A percentile compares a stretch with the other conserved stretches of the same genome.
Conservation (phyloP, 371 early-diverging fungal genomes). For the Entomophthora muscae region DNA sequence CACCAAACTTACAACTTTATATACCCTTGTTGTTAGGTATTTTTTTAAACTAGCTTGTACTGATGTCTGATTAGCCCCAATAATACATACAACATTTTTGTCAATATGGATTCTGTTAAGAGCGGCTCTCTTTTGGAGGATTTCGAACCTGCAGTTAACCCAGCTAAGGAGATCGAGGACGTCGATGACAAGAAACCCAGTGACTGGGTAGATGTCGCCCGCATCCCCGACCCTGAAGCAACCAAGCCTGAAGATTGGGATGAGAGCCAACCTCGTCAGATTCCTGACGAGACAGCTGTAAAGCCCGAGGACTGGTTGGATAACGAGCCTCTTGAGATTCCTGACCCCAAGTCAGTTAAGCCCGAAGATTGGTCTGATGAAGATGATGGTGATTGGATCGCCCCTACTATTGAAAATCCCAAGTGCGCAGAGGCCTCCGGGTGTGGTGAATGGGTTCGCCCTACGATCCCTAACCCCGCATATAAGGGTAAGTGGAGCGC, state of each 20-base stretch:
- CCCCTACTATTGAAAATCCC: slow-evolving; percentile 57
- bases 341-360: slow-evolving; percentile 78
- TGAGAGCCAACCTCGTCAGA: slow-evolving; percentile 44
- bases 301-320: slow-evolving; percentile 89
- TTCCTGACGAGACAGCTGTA: slow-evolving; percentile 58
- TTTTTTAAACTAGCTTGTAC: not conserved
- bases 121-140: slow-evolving; percentile 66
- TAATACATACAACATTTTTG: slow-evolving; percentile 66
- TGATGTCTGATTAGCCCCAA: slow-evolving; percentile 36
- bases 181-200: slow-evolving; percentile 78
- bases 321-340: slow-evolving; percentile 47
- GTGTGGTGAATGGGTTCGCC: slow-evolving; percentile 47
- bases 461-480: slow-evolving; percentile 64
- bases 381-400: slow-evolving; percentile 77
- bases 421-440: slow-evolving; percentile 51
- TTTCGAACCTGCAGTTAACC: slow-evolving; percentile 55
- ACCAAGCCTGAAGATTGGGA: slow-evolving; percentile 77
- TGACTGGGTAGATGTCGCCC: slow-evolving; percentile 87
- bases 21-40: slow-evolving; percentile 71
- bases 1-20: slow-evolving; percentile 57
- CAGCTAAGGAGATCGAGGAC: slow-evolving; percentile 86
- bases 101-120: slow-evolving; percentile 53
- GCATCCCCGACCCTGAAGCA: slow-evolving; percentile 73
- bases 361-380: slow-evolving; percentile 91
- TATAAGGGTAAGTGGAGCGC: slow-evolving; percentile 73